Evolutionary conservation across 2,329 filamentous ascomycete genomes (phyloP).

Genomic region (Alternaria solani): DNA sequence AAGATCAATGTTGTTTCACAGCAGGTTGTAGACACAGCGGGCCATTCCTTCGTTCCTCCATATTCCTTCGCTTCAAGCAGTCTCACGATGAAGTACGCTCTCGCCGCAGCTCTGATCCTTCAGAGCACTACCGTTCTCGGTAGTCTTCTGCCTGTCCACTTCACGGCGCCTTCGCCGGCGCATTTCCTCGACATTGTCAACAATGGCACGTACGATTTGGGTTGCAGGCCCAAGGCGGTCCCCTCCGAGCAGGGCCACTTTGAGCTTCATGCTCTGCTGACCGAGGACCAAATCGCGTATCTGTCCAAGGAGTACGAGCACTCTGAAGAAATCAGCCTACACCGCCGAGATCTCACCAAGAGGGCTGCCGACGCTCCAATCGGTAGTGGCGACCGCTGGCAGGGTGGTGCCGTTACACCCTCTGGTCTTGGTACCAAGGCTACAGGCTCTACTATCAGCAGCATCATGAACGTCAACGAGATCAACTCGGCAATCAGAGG

Average conservation of each 20-base stretch:
- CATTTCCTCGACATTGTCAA: slow-evolving; percentile 46
- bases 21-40: neutral
- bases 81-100: slow-evolving; percentile 44
- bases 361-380: slow-evolving; percentile 44
- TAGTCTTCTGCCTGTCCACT: slow-evolving; percentile 41
- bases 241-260: slow-evolving; percentile 42
- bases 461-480: slow-evolving; percentile 58
- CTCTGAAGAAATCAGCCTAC: slow-evolving; percentile 33
- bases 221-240: slow-evolving; percentile 44
- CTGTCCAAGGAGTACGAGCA: slow-evolving; percentile 38
- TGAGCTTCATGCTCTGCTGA: slow-evolving; percentile 44
- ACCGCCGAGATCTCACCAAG: slow-evolving; percentile 35
- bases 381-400: slow-evolving; percentile 53
- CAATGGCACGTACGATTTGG: slow-evolving; percentile 48
- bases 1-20: slow-evolving; percentile 7
- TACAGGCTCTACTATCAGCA: slow-evolving; percentile 48
- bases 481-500: slow-evolving; percentile 56
- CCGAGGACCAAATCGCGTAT: slow-evolving; percentile 44
- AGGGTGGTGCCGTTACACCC: slow-evolving; percentile 52
- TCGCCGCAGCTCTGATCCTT: slow-evolving; percentile 38
- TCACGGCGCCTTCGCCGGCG: slow-evolving; percentile 40
- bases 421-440: slow-evolving; percentile 54
- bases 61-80: slow-evolving; percentile 1
- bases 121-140: slow-evolving; percentile 40
- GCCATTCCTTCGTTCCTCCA: slow-evolving; percentile 6